Evolutionary conservation across 257 asterid genomes (phyloP).

Genomic region (Avicennia marina): DNA sequence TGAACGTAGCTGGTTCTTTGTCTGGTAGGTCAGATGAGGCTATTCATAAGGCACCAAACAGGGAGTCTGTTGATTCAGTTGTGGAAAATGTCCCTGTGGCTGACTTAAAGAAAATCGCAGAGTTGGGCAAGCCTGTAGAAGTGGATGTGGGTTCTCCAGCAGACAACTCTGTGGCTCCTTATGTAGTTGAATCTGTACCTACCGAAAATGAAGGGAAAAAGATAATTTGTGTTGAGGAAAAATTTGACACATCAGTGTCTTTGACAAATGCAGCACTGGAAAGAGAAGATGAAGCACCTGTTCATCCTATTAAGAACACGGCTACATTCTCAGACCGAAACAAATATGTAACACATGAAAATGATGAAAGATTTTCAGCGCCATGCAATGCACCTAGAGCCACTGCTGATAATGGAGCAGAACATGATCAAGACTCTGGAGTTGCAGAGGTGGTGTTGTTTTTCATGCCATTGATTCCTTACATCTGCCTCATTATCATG

Average conservation of each 20-base stretch:
- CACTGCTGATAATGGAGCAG: conserved; percentile 26
- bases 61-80: conserved; percentile 20
- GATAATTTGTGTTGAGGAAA: conserved; percentile 8
- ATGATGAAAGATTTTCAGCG: conserved; percentile 22
- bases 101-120: conserved; percentile 17
- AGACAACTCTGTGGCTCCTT: conserved; percentile 10
- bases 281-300: conserved; percentile 9
- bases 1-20: conserved; percentile 17
- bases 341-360: conserved; percentile 17
- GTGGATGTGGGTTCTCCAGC: too few relatives aligned
- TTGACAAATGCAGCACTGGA: conserved; percentile 7
- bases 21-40: conserved; percentile 9
- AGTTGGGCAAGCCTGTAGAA: conserved; percentile 16
- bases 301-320: conserved; percentile 16
- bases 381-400: conserved; percentile 20
- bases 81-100: conserved; percentile 17
- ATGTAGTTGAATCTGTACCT: not conserved
- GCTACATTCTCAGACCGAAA: conserved; percentile 14
- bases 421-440: conserved; percentile 28
- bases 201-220: conserved; percentile 27
- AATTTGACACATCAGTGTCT: conserved; percentile 15
- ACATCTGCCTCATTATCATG: not conserved
- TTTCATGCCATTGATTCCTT: not conserved
- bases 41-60: not conserved
- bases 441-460: conserved; percentile 34